Base-by-base conservation (phyloP, 2,329 filamentous ascomycete species). In the Monilinia fructicola region DNA sequence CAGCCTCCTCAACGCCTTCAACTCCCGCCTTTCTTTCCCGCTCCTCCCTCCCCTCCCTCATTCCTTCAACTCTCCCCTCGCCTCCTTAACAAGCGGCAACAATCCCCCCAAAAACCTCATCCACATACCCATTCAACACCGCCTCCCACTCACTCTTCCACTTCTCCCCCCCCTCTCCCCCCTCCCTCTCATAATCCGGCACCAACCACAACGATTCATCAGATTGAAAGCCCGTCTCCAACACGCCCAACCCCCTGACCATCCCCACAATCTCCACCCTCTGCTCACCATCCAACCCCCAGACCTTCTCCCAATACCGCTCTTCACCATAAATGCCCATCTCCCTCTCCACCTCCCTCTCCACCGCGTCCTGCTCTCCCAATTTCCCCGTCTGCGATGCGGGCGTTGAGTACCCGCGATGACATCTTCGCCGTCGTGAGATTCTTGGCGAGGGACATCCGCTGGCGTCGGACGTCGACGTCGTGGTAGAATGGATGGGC, bases 101-200 rank as follows among this genome's bases (percentile, higher is more conserved):
- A 90, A 75, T 66, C 85, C 86, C 26, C 88, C 89, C 89, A 88
- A 91, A 91, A 31, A 91, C 87, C 65, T 90, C 85, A 73, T 90
- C 86, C 0, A 82, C 82, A 70, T 89, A 89, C 44, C 80, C 77
- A 2, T 79, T 81, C 31, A 88, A 78, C 10, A 87, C 84, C 53
- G 80, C 79, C 44, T 80, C 79, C 85, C 86, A 88, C 54, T 68
- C 65, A 21, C 55, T 64, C 55, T 73, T 65, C 23, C 59, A 62
- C 21, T 28, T n/a, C 26, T 75, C 71, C 14, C 74, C n/a, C 4
- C 10, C 46, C 46, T 10, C 46, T 23, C 23, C 46, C 21, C 46
- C 44, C 44, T n/a, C 44, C 16, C 21, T 46, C 44, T 46, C 44
- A 46, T 46, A 46, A 21, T 46, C 18, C 44, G 44, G 44, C 6